phyloP scores from a whole-genome alignment of 768 basidiomycete genomes.

The Scleroderma citrinum region DNA sequence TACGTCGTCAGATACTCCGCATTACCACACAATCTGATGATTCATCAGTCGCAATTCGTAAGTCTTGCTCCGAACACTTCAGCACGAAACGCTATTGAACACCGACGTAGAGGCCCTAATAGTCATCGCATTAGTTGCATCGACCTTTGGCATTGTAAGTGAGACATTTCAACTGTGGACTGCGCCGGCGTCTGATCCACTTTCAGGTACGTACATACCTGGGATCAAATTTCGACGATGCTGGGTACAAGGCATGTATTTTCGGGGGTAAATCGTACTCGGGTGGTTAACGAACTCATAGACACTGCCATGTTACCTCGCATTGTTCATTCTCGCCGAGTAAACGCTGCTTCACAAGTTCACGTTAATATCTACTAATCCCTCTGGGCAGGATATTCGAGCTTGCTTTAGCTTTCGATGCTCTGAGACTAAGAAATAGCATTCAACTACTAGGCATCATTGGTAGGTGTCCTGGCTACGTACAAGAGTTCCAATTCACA shows the following conservation, averaged over 20 bases:
- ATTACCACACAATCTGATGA: conserved; percentile 5
- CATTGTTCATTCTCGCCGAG: conserved; percentile 80
- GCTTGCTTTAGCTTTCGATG: conserved; percentile 75
- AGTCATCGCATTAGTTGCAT: conserved; percentile 68
- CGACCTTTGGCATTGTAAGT: conserved; percentile 61
- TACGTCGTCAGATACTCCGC: conserved; percentile 30
- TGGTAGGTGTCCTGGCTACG: conserved; percentile 35
- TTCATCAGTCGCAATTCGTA: conserved; percentile 50
- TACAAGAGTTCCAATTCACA: conserved; percentile 3
- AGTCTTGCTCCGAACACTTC: conserved; percentile 27
- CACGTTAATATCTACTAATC: conserved; percentile 1
- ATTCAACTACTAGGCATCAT: conserved; percentile 75
- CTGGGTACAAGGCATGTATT: conserved; percentile 46
- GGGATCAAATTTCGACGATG: conserved; percentile 11
- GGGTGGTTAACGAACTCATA: conserved; percentile 16
- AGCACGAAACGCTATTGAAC: conserved; percentile 3
- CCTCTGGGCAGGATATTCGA: conserved; percentile 60
- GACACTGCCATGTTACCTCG: conserved; percentile 83
- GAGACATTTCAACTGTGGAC: neutral
- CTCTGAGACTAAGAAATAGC: conserved; percentile 70
- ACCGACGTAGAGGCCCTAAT: conserved; percentile 72
- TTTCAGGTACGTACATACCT: conserved; percentile 43
- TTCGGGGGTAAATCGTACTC: conserved; percentile 7
- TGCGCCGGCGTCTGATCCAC: conserved; percentile 1
- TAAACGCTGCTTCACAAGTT: conserved; percentile 29